Evolutionary conservation across 306 rosid genomes (phyloP).

Genomic region (Cajanus cajan): DNA sequence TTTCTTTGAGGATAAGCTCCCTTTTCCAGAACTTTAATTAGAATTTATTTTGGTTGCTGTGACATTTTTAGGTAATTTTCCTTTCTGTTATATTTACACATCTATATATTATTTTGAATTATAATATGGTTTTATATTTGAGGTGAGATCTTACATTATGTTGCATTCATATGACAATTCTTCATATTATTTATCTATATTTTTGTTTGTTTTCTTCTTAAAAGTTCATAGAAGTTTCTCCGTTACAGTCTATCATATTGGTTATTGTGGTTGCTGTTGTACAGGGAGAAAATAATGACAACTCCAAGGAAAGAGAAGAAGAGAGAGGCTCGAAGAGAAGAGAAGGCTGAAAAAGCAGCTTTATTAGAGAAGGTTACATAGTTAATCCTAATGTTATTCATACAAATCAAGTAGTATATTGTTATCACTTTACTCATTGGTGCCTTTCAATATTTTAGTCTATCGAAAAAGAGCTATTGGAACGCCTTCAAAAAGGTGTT

Average conservation of each 20-base stretch:
- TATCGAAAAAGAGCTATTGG: slow-evolving; percentile 71
- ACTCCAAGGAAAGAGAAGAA: slow-evolving; percentile 78
- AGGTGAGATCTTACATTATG: not conserved
- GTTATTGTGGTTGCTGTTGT: not conserved
- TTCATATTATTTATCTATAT: slow-evolving; percentile 23
- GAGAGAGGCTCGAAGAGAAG: slow-evolving; percentile 88
- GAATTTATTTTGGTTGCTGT: not conserved
- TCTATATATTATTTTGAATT: not conserved
- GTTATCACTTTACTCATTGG: slow-evolving; percentile 23
- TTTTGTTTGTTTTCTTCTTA: not conserved
- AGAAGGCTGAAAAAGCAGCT: slow-evolving; percentile 81
- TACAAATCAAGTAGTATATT: slow-evolving; percentile 3
- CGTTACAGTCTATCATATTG: not conserved
- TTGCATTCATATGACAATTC: not conserved
- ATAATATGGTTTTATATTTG: not conserved
- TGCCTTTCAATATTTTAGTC: slow-evolving; percentile 46
- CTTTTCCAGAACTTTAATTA: not conserved
- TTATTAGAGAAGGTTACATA: slow-evolving; percentile 61
- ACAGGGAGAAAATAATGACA: slow-evolving; percentile 87
- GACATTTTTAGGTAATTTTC: not conserved
- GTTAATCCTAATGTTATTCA: slow-evolving; percentile 7
- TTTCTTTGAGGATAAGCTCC: not conserved
- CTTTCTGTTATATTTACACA: not conserved
- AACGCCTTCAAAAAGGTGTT: slow-evolving; percentile 64
- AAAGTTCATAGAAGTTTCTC: too few species aligned